Percentiles rank a stretch among this genome's conserved stretches.
These are phyloP conservation scores for Kazachstania bromeliacearum DNA, from an alignment of 805 yeast species.

Conservation along the genomic window DNA sequence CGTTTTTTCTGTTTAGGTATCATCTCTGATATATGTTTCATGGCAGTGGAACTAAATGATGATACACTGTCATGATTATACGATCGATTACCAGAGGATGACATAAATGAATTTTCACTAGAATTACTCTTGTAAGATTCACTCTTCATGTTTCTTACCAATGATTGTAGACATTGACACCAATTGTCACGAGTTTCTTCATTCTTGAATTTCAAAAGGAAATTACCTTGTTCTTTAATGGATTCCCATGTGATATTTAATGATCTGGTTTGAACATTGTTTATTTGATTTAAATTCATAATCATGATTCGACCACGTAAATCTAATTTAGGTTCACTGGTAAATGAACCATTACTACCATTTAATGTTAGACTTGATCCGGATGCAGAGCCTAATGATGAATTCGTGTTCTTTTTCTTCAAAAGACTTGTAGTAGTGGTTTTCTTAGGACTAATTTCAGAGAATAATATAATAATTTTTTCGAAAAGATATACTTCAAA, in stretches of 20 bases:
- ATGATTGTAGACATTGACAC: constrained; percentile 52
- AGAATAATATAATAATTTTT: constrained; percentile 52
- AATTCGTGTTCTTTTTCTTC: constrained; percentile 29
- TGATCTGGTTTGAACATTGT: constrained; percentile 40
- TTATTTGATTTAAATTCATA: constrained; percentile 49
- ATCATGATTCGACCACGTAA: constrained; percentile 77
- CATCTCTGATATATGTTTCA: constrained; percentile 24
- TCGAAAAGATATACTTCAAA: constrained; percentile 87
- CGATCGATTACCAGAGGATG: constrained; percentile 12
- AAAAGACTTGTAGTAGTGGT: constrained; percentile 36
- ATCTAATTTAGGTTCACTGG: constrained; percentile 38
- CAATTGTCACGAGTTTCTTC: constrained; percentile 81
- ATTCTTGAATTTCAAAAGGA: constrained; percentile 68
- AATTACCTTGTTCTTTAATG: constrained; percentile 75
- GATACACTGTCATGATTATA: constrained; percentile 23
- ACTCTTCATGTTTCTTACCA: constrained; percentile 26
- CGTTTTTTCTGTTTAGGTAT: constrained; percentile 15
- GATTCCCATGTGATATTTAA: constrained; percentile 76
- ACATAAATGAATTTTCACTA: constrained; percentile 21
- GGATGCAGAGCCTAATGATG: constrained; percentile 15
- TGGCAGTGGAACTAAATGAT: constrained; percentile 16
- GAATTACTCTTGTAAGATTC: constrained; percentile 25
- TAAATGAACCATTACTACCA: constrained; percentile 1
- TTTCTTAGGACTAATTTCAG: constrained; percentile 45
- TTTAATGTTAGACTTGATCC: constrained; percentile 9